Evolutionary conservation across 2,329 filamentous ascomycete species (phyloP).

Genomic region (Paraphaeosphaeria minitans): DNA sequence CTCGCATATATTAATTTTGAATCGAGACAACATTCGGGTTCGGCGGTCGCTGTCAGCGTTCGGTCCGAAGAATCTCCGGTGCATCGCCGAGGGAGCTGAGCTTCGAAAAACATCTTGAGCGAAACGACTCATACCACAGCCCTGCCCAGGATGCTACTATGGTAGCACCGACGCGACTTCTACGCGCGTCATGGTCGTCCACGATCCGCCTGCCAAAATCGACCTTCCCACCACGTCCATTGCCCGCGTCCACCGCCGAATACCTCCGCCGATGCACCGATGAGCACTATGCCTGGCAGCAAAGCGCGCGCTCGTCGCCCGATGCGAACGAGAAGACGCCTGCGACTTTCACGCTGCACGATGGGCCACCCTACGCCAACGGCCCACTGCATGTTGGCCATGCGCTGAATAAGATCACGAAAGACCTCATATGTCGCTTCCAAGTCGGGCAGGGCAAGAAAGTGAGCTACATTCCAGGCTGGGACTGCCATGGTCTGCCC

Average conservation of each 20-base stretch:
- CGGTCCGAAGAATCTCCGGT: conserved; percentile 10
- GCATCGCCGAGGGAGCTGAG: conserved; percentile 8
- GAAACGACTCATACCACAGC: conserved; percentile 8
- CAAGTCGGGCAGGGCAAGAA: conserved; percentile 78
- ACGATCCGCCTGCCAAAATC: conserved; percentile 57
- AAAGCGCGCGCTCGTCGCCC: conserved; percentile 53
- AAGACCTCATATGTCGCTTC: conserved; percentile 87
- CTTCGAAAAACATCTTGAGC: conserved; percentile 16
- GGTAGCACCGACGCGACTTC: conserved; percentile 44
- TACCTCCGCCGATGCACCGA: conserved; percentile 82
- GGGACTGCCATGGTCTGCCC: conserved; percentile 97
- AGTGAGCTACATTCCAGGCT: conserved; percentile 85
- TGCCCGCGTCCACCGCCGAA: conserved; percentile 32
- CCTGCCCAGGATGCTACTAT: conserved; percentile 45
- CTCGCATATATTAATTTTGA: background rate
- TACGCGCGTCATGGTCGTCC: conserved; percentile 50
- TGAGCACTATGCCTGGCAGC: conserved; percentile 89
- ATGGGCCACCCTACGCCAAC: conserved; percentile 97
- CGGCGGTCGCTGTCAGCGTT: background rate
- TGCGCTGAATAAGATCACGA: conserved; percentile 94
- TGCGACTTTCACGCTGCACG: conserved; percentile 79
- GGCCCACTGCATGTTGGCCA: conserved; percentile 90
- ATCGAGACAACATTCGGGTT: background rate
- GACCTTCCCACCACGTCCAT: conserved; percentile 54
- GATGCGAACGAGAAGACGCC: conserved; percentile 43